Evolutionary conservation across 2,329 filamentous ascomycete species (phyloP).

Genomic region (Colletotrichum tabaci): DNA sequence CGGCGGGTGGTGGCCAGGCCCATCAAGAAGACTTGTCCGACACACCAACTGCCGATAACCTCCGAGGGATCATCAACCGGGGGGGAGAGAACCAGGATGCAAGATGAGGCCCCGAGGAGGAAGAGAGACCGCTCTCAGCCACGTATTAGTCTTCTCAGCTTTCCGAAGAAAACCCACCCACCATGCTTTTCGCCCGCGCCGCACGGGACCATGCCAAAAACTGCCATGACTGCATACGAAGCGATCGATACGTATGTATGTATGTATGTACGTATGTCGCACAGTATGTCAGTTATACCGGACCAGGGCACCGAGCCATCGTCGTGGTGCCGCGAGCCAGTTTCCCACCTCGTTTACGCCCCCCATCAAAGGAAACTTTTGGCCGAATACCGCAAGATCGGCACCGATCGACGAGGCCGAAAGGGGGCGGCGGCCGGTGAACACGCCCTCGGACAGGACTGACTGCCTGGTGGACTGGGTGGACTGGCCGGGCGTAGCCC

Average conservation of each 20-base stretch:
- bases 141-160: too few relatives aligned
- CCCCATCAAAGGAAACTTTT: not conserved
- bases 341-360: not conserved
- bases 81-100: conserved; percentile 16
- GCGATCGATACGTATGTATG: too few relatives aligned
- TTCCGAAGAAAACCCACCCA: not conserved
- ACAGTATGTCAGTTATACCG: not conserved
- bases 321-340: not conserved
- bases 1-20: conserved; percentile 30
- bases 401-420: conserved; percentile 35
- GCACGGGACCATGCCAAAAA: conserved; percentile 23
- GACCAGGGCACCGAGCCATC: conserved; percentile 17
- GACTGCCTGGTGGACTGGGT: too few relatives aligned
- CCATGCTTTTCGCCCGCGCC: conserved; percentile 22
- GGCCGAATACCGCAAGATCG: conserved; percentile 15
- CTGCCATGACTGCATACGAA: conserved; percentile 33
- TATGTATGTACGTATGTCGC: too few relatives aligned
- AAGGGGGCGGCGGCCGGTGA: conserved; percentile 24
- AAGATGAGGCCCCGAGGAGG: conserved; percentile 23
- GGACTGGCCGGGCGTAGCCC: not conserved
- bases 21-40: conserved; percentile 13
- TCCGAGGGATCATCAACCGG: conserved; percentile 29
- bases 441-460: not conserved
- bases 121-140: not conserved
- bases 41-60: conserved; percentile 39